phyloP scores from a whole-genome alignment of 331 rosid species.

The Telfairia occidentalis region DNA sequence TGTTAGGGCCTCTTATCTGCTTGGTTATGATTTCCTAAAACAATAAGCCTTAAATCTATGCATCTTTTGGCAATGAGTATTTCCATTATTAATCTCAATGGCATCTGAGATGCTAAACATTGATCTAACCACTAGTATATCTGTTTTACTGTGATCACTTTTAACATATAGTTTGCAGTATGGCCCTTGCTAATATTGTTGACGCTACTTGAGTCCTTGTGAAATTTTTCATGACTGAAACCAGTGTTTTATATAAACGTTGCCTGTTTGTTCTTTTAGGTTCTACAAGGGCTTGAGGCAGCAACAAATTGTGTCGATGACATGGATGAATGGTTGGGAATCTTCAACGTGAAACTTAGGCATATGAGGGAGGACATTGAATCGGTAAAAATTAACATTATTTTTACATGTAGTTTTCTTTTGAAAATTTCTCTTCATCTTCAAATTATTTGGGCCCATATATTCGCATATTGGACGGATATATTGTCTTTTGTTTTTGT shows the following conservation, averaged over 20 bases:
- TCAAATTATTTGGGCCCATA: not conserved
- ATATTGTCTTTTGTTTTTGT: not conserved
- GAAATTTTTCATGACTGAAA: not conserved
- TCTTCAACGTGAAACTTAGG: conserved; percentile 85
- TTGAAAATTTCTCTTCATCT: not conserved
- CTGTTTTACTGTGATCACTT: not conserved
- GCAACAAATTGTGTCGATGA: conserved; percentile 81
- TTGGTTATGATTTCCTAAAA: not conserved
- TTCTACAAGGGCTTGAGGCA: conserved; percentile 69
- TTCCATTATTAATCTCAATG: not conserved
- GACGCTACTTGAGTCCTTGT: not conserved
- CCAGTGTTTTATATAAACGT: not conserved
- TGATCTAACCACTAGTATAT: not conserved
- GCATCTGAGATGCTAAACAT: not conserved
- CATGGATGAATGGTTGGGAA: conserved; percentile 91
- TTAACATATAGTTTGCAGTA: not conserved
- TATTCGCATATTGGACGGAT: not conserved
- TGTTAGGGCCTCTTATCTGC: not conserved
- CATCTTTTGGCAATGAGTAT: not conserved
- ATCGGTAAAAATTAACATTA: conserved; percentile 45
- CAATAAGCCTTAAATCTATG: not conserved
- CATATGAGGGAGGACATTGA: conserved; percentile 99
- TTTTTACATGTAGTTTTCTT: conserved; percentile 10
- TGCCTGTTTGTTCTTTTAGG: conserved; percentile 40
- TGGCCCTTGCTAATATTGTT: not conserved